Evolutionary conservation across 495 filamentous ascomycete genomes (phyloP).

Genomic region (Elasticomyces elasticus): DNA sequence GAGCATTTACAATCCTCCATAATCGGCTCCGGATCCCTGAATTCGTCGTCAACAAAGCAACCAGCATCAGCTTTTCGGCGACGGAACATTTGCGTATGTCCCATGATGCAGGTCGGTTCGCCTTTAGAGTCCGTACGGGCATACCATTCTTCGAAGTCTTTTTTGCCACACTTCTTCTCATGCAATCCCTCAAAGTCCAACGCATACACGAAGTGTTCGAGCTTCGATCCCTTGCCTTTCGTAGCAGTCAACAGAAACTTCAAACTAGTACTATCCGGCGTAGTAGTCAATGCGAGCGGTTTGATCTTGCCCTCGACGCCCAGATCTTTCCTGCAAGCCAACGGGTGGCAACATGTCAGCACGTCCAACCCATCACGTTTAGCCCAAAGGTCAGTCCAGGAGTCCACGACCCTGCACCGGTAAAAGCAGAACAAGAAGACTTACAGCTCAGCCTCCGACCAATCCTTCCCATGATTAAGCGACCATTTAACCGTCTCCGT

Average conservation of each 20-base stretch:
- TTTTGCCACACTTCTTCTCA: conserved; percentile 65
- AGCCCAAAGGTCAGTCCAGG: no score
- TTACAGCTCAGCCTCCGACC: conserved; percentile 59
- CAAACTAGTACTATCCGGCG: conserved; percentile 77
- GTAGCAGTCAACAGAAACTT: conserved; percentile 69
- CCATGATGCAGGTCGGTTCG: conserved; percentile 84
- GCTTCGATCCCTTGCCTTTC: conserved; percentile 36
- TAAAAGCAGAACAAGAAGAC: no score
- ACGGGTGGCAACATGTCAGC: no score
- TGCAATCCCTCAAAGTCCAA: conserved; percentile 78
- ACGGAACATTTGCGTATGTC: conserved; percentile 72
- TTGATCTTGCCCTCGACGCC: conserved; percentile 35
- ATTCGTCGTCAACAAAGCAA: conserved; percentile 74
- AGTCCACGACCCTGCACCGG: no score
- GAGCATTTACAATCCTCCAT: conserved; percentile 69
- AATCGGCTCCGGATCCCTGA: conserved; percentile 57
- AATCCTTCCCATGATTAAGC: conserved; percentile 73
- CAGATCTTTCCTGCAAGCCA: conserved; percentile 40
- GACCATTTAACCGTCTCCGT: conserved; percentile 70
- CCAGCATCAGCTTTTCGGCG: conserved; percentile 75
- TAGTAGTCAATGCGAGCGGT: conserved; percentile 67
- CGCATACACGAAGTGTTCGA: conserved; percentile 49
- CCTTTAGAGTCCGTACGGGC: conserved; percentile 72
- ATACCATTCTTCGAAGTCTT: conserved; percentile 79
- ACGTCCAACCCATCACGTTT: no score